Base-by-base conservation (phyloP, 192 early-diverging fungal species). In the Podila minutissima region DNA sequence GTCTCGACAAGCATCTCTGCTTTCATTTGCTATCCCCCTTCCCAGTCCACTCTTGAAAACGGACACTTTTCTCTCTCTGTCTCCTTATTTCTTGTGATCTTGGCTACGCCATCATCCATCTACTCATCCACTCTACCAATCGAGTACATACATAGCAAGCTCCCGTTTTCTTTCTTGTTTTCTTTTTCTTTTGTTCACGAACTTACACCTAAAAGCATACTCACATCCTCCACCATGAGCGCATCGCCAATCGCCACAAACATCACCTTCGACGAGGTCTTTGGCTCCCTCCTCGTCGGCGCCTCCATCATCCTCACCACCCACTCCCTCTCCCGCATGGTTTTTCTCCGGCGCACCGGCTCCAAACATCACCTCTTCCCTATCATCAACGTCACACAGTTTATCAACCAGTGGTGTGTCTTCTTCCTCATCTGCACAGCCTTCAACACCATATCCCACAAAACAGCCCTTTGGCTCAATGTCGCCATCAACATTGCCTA, bases 401-500 rank as follows among this genome's bases (percentile, higher is more conserved):
- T 78, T 35, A 60, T 84, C 48, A 84, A 84, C 48, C 65, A 84
- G 55, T 53, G 67, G 6, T 63, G 66, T 11, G 64, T 84, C 37
- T 74, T 84, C 49, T 64, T 84, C 24, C 63, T 84, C 33, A 71
- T 84, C 26, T 66, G 71, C 3, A 59, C 67, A 4, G 62, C 64
- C 29, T 69, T 76, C 37, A 32, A 50, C 0, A 57, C 41, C 32
- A 65, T 84, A 12, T 71, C 69, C 10, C 55, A 62, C 60, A 17
- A 64, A 12, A 33, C 66, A 0, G 75, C 62, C 11, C 66, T 79
- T 0, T 81, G 76, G 76, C 49, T 74, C 17, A 79, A 65, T n/a
- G 65, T 81, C 13, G 53, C 79, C n/a, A 84, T 79, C 67, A 84
- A 84, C 33, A n/a, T 78, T 20, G 64, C 72, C n/a, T 84, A 84